Percentiles rank a stretch among this genome's conserved stretches.
Evolutionary conservation across 345 rosid species (phyloP).

Genomic region (Balakata baccata): DNA sequence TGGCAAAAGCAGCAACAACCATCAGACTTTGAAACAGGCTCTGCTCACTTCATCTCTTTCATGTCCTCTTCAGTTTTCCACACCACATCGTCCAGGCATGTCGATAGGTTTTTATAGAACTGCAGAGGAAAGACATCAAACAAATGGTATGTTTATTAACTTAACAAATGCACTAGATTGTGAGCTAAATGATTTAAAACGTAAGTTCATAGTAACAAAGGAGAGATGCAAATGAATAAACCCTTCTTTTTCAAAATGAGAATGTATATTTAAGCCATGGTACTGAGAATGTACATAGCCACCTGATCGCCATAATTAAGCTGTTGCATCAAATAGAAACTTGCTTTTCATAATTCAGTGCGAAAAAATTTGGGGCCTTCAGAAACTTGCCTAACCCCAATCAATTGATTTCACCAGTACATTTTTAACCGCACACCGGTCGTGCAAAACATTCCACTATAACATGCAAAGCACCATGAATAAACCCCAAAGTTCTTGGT

Average conservation of each 20-base stretch:
- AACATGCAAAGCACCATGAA: not conserved
- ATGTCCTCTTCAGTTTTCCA: conserved; percentile 89
- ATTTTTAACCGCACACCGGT: not conserved
- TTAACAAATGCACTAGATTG: too few relatives aligned
- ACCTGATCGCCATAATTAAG: not conserved
- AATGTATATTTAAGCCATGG: too few relatives aligned
- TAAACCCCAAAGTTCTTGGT: not conserved
- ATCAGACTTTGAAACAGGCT: conserved; percentile 13
- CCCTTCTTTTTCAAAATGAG: too few relatives aligned
- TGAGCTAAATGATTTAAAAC: too few relatives aligned
- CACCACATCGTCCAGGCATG: conserved; percentile 74
- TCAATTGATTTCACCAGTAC: not conserved
- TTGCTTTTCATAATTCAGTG: too few relatives aligned
- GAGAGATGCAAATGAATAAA: not conserved
- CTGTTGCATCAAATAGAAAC: too few relatives aligned
- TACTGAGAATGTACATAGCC: too few relatives aligned
- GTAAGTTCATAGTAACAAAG: not conserved
- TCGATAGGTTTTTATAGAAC: conserved; percentile 85
- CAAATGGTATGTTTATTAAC: too few relatives aligned
- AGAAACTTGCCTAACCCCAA: not conserved
- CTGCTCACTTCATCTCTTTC: conserved; percentile 40
- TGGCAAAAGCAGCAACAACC: conserved; percentile 4
- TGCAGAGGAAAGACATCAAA: conserved; percentile 30
- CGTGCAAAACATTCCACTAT: not conserved
- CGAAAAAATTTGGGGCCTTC: too few relatives aligned